Evolutionary conservation across 768 basidiomycete species (phyloP).

Genomic region (Holtermanniella nyarrowii): DNA sequence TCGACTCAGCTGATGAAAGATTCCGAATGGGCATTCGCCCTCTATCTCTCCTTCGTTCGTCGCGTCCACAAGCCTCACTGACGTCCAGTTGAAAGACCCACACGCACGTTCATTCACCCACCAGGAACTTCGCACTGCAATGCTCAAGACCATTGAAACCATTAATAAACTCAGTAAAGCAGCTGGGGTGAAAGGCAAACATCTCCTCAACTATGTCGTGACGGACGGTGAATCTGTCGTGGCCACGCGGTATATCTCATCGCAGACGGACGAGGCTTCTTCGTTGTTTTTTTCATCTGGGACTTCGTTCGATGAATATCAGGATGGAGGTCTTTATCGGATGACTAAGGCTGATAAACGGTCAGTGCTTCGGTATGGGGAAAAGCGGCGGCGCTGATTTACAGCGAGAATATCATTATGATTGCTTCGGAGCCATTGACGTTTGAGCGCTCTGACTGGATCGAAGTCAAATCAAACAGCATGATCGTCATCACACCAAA

Average conservation of each 20-base stretch:
- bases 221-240: slow-evolving; percentile 91
- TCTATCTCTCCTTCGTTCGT: slow-evolving; percentile 70
- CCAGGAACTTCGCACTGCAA: slow-evolving; percentile 62
- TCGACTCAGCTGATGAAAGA: slow-evolving; percentile 46
- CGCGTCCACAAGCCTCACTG: not conserved
- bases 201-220: slow-evolving; percentile 89
- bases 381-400: not conserved
- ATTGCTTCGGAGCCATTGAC: slow-evolving; percentile 74
- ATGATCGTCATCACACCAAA: slow-evolving; percentile 92
- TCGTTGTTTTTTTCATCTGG: slow-evolving; percentile 96
- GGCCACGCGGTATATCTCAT: slow-evolving; percentile 89
- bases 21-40: slow-evolving; percentile 93
- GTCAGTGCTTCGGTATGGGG: not conserved
- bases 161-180: slow-evolving; percentile 68
- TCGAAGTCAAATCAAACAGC: slow-evolving; percentile 94
- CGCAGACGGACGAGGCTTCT: slow-evolving; percentile 80
- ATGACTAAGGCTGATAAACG: slow-evolving; percentile 94
- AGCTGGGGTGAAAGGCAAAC: slow-evolving; percentile 51
- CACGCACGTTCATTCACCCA: slow-evolving; percentile 66
- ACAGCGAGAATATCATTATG: slow-evolving; percentile 81
- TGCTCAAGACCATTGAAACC: slow-evolving; percentile 74
- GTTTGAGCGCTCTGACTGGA: slow-evolving; percentile 98
- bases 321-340: slow-evolving; percentile 77
- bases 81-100: slow-evolving; percentile 63
- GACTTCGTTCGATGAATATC: slow-evolving; percentile 82